phyloP scores from a whole-genome alignment of 345 rosid genomes.

The Anacardium occidentale region DNA sequence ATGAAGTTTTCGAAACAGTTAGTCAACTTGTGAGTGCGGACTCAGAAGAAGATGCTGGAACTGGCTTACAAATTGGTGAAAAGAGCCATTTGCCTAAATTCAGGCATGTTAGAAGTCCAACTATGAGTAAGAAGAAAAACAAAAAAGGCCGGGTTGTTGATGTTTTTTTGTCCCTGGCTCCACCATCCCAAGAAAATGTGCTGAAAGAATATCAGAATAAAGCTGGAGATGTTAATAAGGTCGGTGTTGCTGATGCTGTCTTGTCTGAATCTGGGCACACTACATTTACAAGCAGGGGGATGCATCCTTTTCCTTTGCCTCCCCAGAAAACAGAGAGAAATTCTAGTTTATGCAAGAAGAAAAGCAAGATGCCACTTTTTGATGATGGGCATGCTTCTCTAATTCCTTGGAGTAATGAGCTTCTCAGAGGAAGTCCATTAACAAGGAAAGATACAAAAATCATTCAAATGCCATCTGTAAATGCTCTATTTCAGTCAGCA shows the following conservation, averaged over 20 bases:
- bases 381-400: constrained; percentile 34
- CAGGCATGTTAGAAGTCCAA: constrained; percentile 38
- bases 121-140: constrained; percentile 50
- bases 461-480: constrained; percentile 22
- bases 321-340: constrained; percentile 41
- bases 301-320: constrained; percentile 36
- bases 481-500: constrained; percentile 31
- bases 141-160: constrained; percentile 37
- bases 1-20: constrained; percentile 29
- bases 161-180: constrained; percentile 31
- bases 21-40: constrained; percentile 34
- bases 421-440: constrained; percentile 31
- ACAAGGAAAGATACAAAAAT: constrained; percentile 32
- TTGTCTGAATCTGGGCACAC: constrained; percentile 25
- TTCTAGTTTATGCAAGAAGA: constrained; percentile 43
- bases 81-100: constrained; percentile 37
- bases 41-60: constrained; percentile 37
- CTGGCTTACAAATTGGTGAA: constrained; percentile 30
- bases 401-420: constrained; percentile 32
- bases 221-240: constrained; percentile 27
- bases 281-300: constrained; percentile 36
- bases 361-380: constrained; percentile 40
- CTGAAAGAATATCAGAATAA: constrained; percentile 32
- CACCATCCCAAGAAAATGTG: constrained; percentile 32
- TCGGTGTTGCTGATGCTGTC: constrained; percentile 25